Evolutionary conservation across 108 stramenopile species (phyloP).

Genomic region (Fistulifera solaris): DNA sequence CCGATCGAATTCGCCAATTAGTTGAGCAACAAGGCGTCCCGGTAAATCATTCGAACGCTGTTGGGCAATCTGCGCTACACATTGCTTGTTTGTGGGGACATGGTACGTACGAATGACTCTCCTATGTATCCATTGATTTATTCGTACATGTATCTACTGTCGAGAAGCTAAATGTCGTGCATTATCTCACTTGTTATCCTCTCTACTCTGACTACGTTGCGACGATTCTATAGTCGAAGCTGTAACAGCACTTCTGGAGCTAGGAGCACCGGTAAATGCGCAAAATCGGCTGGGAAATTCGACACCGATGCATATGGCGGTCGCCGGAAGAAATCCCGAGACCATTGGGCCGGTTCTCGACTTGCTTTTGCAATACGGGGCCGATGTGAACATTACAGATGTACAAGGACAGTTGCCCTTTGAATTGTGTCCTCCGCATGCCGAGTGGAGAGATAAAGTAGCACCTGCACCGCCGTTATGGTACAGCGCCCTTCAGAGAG

Average conservation of each 20-base stretch:
- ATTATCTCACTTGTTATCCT: not conserved
- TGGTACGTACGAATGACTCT: slow-evolving; percentile 11
- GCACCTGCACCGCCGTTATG: slow-evolving; percentile 2
- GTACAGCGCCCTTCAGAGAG: slow-evolving; percentile 6
- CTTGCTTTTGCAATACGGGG: slow-evolving; percentile 32
- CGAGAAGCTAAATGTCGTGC: not conserved
- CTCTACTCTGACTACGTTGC: not conserved
- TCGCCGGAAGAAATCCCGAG: slow-evolving; percentile 35
- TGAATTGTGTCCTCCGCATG: slow-evolving; percentile 23
- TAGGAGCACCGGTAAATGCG: slow-evolving; percentile 42
- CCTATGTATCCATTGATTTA: no score
- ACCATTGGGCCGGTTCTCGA: slow-evolving; percentile 24
- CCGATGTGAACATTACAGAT: slow-evolving; percentile 36
- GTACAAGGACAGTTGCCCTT: slow-evolving; percentile 21
- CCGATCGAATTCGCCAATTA: slow-evolving; percentile 28
- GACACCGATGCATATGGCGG: slow-evolving; percentile 56
- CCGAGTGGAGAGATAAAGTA: slow-evolving; percentile 8
- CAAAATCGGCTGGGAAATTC: slow-evolving; percentile 39
- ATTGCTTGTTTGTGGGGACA: slow-evolving; percentile 65
- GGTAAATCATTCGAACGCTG: slow-evolving; percentile 46
- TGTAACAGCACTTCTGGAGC: slow-evolving; percentile 31
- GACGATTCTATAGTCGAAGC: slow-evolving; percentile 25
- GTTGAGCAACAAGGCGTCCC: slow-evolving; percentile 33
- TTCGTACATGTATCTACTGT: not conserved
- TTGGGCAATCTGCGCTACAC: slow-evolving; percentile 67